phyloP scores from a whole-genome alignment of 805 yeast species.

The Yamadazyma tumulicola region DNA sequence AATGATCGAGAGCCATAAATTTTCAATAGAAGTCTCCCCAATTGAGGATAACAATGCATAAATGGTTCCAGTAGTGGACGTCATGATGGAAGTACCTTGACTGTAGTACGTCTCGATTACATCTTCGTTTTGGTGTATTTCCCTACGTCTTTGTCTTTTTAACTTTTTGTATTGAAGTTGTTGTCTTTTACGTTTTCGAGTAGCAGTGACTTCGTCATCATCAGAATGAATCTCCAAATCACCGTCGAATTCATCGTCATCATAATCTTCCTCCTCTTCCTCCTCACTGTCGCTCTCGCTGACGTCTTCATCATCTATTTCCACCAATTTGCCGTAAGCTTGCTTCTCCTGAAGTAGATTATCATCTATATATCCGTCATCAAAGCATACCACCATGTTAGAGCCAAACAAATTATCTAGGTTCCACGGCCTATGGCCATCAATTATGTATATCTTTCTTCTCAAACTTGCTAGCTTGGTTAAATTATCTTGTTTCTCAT shows the following conservation, averaged over 20 bases:
- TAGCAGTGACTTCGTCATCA: slow-evolving; percentile 21
- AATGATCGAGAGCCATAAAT: slow-evolving; percentile 81
- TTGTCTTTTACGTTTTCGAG: slow-evolving; percentile 29
- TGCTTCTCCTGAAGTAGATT: slow-evolving; percentile 52
- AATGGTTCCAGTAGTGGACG: slow-evolving; percentile 74
- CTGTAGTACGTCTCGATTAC: slow-evolving; percentile 71
- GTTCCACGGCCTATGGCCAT: slow-evolving; percentile 96
- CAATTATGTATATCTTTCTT: slow-evolving; percentile 75
- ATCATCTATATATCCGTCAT: slow-evolving; percentile 74
- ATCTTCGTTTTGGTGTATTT: slow-evolving; percentile 47
- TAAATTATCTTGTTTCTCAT: slow-evolving; percentile 13
- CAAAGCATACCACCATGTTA: slow-evolving; percentile 72
- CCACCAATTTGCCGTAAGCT: slow-evolving; percentile 58
- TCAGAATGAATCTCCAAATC: slow-evolving; percentile 17
- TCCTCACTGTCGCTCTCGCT: slow-evolving; percentile 28
- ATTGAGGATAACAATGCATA: slow-evolving; percentile 76
- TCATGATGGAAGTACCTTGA: slow-evolving; percentile 74
- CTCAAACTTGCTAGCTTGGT: slow-evolving; percentile 22
- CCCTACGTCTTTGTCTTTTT: slow-evolving; percentile 36
- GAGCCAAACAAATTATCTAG: slow-evolving; percentile 88
- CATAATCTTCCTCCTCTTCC: slow-evolving; percentile 30
- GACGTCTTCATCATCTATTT: slow-evolving; percentile 36
- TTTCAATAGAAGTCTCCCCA: slow-evolving; percentile 72
- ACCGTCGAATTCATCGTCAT: slow-evolving; percentile 25
- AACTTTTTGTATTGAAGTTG: slow-evolving; percentile 24